A percentile compares a stretch with the other conserved stretches of the same genome.
Conservation (phyloP, 2,329 filamentous ascomycete species). For the Myriosclerotinia duriaeana region DNA sequence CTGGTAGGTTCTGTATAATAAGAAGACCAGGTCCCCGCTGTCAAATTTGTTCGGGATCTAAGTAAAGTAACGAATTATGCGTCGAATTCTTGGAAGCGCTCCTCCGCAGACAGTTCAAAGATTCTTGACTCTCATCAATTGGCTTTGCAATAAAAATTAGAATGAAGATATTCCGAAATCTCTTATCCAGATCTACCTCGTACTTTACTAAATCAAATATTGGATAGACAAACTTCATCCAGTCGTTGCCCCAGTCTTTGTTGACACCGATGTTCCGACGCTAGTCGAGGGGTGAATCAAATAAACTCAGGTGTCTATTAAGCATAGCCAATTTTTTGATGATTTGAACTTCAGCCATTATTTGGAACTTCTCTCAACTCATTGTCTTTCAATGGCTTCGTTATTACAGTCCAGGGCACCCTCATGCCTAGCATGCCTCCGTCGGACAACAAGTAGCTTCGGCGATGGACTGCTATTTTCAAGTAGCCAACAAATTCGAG, state of each 20-base stretch:
- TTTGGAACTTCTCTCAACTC: not conserved
- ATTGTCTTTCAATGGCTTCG: slow-evolving; percentile 35
- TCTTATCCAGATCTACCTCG: slow-evolving; percentile 8
- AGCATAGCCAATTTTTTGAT: slow-evolving; percentile 22
- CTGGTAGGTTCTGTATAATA: not conserved
- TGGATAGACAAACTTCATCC: not conserved
- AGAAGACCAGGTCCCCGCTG: slow-evolving; percentile 16
- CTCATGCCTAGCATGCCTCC: slow-evolving; percentile 38
- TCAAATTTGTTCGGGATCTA: slow-evolving; percentile 1
- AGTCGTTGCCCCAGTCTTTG: slow-evolving; percentile 9
- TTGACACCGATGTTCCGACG: slow-evolving; percentile 13
- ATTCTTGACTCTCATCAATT: not conserved
- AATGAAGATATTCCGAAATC: slow-evolving; percentile 10
- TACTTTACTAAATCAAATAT: not conserved
- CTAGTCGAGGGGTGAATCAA: slow-evolving; percentile 9
- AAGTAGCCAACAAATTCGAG: slow-evolving; percentile 43
- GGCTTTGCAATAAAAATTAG: not conserved
- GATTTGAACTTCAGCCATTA: slow-evolving; percentile 6
- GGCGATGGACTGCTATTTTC: slow-evolving; percentile 29
- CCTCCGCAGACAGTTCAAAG: not conserved
- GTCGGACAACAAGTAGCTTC: slow-evolving; percentile 34
- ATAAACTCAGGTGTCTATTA: slow-evolving; percentile 10
- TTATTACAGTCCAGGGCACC: slow-evolving; percentile 34
- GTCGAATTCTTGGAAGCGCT: not conserved
- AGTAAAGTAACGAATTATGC: slow-evolving; percentile 1